Percentiles rank a stretch among this genome's conserved stretches.
Conservation (phyloP, 768 basidiomycete species). For the Agrocybe praecox region DNA sequence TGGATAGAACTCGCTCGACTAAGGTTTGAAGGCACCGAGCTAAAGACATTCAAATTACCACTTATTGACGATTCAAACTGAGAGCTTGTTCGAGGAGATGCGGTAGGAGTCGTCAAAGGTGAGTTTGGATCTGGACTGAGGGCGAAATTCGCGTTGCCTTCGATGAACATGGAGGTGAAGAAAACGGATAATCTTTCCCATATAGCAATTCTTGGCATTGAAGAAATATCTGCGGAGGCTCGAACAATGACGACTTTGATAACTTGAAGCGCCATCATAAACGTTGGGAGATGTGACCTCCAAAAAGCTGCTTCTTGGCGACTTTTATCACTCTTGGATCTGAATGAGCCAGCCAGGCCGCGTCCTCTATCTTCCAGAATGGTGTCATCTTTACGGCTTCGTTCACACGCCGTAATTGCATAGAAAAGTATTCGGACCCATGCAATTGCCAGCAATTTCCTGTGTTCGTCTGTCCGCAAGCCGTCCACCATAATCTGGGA, state of each 20-base stretch:
- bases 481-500: constrained; percentile 43
- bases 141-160: constrained; percentile 68
- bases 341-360: constrained; percentile 23
- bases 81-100: constrained; percentile 50
- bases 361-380: constrained; percentile 13
- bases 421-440: constrained; percentile 70
- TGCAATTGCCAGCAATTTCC: constrained; percentile 44
- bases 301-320: constrained; percentile 22
- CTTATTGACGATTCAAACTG: constrained; percentile 34
- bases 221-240: constrained; percentile 61
- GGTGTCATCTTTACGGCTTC: constrained; percentile 26
- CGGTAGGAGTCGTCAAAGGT: constrained; percentile 50
- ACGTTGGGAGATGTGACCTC: constrained; percentile 38
- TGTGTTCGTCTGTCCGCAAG: constrained; percentile 45
- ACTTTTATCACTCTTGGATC: constrained; percentile 35
- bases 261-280: constrained; percentile 61
- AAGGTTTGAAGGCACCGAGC: constrained; percentile 28
- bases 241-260: constrained; percentile 69
- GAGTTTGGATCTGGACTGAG: constrained; percentile 44
- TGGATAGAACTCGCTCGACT: constrained; percentile 23
- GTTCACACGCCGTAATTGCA: constrained; percentile 54
- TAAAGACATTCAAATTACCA: constrained; percentile 12
- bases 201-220: constrained; percentile 48
- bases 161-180: constrained; percentile 49
- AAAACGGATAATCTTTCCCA: constrained; percentile 67